These are phyloP conservation scores for Carex parvula DNA, from an alignment of 176 grass and related monocot genomes.

Conservation along the genomic window DNA sequence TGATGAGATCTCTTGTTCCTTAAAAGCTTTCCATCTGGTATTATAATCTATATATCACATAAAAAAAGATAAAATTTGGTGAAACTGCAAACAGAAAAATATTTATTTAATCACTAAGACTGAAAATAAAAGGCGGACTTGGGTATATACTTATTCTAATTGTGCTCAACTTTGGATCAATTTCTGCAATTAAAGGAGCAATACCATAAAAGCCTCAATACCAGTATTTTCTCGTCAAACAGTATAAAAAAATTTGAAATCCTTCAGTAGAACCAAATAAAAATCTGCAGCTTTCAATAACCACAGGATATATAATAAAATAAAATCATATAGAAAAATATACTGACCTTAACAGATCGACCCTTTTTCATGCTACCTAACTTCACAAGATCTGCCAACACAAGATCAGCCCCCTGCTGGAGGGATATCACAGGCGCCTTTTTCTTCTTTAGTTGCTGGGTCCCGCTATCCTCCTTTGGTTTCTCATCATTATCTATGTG, in stretches of 20 bases:
- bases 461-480: conserved; percentile 27
- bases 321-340: conserved; percentile 26
- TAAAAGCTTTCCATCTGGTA: conserved; percentile 50
- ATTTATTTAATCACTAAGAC: not conserved
- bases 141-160: not conserved
- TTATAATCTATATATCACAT: conserved; percentile 54
- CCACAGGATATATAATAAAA: conserved; percentile 22
- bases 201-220: not conserved
- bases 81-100: not conserved
- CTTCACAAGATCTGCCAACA: conserved; percentile 68
- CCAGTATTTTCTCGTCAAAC: not conserved
- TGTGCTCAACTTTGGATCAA: not conserved
- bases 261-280: conserved; percentile 6
- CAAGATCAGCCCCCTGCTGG: conserved; percentile 47
- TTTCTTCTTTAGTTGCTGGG: conserved; percentile 35
- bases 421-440: conserved; percentile 29
- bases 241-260: not conserved
- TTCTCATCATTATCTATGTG: conserved; percentile 54
- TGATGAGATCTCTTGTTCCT: conserved; percentile 47
- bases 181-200: not conserved
- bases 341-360: conserved; percentile 50
- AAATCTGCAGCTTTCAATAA: conserved; percentile 15
- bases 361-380: conserved; percentile 53
- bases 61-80: conserved; percentile 8
- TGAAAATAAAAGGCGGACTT: not conserved